A percentile compares a stretch with the other conserved stretches of the same genome.
phyloP scores from a whole-genome alignment of 176 grass and related monocot species.

The Poa pratensis region DNA sequence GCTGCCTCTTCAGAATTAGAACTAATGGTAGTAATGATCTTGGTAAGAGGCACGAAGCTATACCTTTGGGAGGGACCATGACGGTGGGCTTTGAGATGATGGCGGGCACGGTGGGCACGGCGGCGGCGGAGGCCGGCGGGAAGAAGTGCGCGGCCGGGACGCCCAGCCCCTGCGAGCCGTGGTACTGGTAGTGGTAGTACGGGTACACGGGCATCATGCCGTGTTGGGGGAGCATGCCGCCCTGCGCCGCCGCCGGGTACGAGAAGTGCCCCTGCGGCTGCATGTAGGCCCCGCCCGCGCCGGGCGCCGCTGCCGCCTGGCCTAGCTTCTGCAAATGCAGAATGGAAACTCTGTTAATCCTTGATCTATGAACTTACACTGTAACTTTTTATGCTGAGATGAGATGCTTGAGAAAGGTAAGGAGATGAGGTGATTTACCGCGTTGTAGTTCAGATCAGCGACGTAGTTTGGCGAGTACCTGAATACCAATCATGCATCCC shows the following conservation, averaged over 20 bases:
- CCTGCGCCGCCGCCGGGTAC: conserved; percentile 67
- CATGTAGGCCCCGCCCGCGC: conserved; percentile 62
- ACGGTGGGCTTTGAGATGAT: conserved; percentile 75
- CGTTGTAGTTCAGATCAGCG: conserved; percentile 78
- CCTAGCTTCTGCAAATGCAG: conserved; percentile 62
- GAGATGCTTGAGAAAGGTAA: not conserved
- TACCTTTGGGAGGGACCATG: conserved; percentile 81
- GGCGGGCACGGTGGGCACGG: conserved; percentile 57
- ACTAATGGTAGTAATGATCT: not conserved
- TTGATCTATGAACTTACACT: not conserved
- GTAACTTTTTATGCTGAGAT: not conserved
- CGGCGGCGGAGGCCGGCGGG: conserved; percentile 52
- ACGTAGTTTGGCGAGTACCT: conserved; percentile 92
- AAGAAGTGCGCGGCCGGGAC: conserved; percentile 85
- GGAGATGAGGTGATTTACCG: conserved; percentile 47
- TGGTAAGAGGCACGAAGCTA: not conserved
- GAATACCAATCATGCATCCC: conserved; percentile 20
- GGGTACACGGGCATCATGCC: conserved; percentile 91
- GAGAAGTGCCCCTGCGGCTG: conserved; percentile 82
- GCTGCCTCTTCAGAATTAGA: not conserved
- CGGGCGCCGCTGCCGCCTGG: conserved; percentile 45
- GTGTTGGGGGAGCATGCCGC: conserved; percentile 61
- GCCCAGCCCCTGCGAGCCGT: conserved; percentile 79
- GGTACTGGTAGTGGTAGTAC: conserved; percentile 85
- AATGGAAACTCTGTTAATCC: not conserved